Evolutionary conservation across 2,329 filamentous ascomycete genomes (phyloP), one percentile per base, ranked within the genome.

Genomic region (Fusarium sp.): DNA sequence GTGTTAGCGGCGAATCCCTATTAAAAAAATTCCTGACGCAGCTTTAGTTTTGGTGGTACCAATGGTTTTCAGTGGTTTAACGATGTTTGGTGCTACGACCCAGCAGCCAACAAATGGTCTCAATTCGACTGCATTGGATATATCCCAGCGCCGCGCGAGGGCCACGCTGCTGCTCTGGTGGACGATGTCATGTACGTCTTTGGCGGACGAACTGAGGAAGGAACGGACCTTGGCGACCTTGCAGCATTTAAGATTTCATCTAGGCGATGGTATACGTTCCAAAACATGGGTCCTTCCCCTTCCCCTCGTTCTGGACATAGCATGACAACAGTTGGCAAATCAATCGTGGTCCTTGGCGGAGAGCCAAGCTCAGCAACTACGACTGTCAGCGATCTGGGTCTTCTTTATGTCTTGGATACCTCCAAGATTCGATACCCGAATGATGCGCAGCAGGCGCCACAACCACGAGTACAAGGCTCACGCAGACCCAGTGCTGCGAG

Each of bases 121-220:
- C 91, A 96, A 76, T 85, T 97, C 56, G 95, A 98, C 75, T 99
- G 96, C 77, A 97, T 98, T 74, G 96, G 96, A 34, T 99, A 97
- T 78, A 98, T 99, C 61, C 96, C 96, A 2, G 90, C 94, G 3
- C 90, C 95, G 19, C 89, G 96, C 62, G 96, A 99, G 83, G 96
- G 96, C 5, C 96, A 99, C 77, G 94, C 96, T 14, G 93, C 96
- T 15, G 90, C 95, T 6, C 83, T 99, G 20, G 94, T 99, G 42
- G 93, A 96, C 77, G 96, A 99, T 76, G 96, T 97, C 61, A 99
- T 99, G 96, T 99, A 99, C 81, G 89, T 99, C 63, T 99, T 99
- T 77, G 96, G 96, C 71, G 96, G 96, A 43, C 91, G 96, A 61
- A 97, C 94, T 1, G 93, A 97, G 75, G 94, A 98, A 71, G 96